phyloP scores from a whole-genome alignment of 2,329 filamentous ascomycete species.

The Neodidymelliopsis sp. region DNA sequence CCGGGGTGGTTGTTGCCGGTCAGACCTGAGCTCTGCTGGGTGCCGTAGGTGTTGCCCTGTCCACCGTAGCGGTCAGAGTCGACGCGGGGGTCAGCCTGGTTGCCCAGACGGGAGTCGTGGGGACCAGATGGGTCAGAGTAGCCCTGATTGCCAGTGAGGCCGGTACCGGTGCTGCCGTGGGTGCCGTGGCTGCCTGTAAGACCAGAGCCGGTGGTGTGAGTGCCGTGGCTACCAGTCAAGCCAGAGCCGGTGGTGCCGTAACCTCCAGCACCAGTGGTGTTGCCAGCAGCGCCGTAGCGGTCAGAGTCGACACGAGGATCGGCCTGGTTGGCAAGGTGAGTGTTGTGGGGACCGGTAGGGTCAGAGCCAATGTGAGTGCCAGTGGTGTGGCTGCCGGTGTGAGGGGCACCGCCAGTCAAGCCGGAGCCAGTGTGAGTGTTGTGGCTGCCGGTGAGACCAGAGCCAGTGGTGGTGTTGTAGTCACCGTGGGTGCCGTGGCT shows the following conservation, averaged over 20 bases:
- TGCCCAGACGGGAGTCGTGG: slow-evolving; percentile 34
- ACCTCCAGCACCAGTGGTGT: slow-evolving; percentile 23
- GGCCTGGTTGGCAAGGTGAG: slow-evolving; percentile 23
- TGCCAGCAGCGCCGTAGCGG: slow-evolving; percentile 22
- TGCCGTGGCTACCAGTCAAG: slow-evolving; percentile 12
- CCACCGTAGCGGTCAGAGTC: slow-evolving; percentile 36
- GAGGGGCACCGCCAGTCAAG: slow-evolving; percentile 1
- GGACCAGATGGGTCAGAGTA: slow-evolving; percentile 39
- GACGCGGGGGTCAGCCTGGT: slow-evolving; percentile 43
- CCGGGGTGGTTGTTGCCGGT: slow-evolving; percentile 22
- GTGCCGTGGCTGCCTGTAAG: slow-evolving; percentile 16
- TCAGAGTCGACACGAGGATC: slow-evolving; percentile 39
- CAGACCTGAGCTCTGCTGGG: slow-evolving; percentile 15
- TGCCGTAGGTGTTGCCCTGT: slow-evolving; percentile 30
- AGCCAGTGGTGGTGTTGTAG: slow-evolving; percentile 16
- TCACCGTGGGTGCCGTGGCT: slow-evolving; percentile 4
- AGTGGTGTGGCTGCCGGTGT: slow-evolving; percentile 15
- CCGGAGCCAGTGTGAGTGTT: slow-evolving; percentile 15
- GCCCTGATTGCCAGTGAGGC: slow-evolving; percentile 11
- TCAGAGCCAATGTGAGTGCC: slow-evolving; percentile 20
- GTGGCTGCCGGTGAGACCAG: slow-evolving; percentile 14
- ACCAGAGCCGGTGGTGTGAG: slow-evolving; percentile 17
- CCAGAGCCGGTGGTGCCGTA: slow-evolving; percentile 14
- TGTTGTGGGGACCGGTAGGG: slow-evolving; percentile 30
- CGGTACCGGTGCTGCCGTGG: slow-evolving; percentile 11